Evolutionary conservation across 768 basidiomycete genomes (phyloP).

Genomic region (Boletus tylopilopsis): DNA sequence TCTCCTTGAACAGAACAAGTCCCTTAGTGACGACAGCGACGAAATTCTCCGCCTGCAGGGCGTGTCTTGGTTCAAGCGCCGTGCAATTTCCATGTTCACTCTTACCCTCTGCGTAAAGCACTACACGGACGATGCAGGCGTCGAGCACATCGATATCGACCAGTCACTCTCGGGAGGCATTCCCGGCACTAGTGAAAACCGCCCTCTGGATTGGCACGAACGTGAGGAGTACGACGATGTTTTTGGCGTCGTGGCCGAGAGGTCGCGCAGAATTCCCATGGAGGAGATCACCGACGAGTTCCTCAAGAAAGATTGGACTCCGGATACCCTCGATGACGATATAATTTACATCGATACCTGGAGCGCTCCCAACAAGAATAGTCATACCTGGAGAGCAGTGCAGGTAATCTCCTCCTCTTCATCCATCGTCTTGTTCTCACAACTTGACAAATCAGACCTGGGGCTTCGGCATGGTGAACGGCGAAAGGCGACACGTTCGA

Average conservation of each 20-base stretch:
- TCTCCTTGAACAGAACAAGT: slow-evolving; percentile 52
- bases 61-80: slow-evolving; percentile 67
- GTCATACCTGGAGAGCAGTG: slow-evolving; percentile 54
- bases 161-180: slow-evolving; percentile 65
- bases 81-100: slow-evolving; percentile 51
- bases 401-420: slow-evolving; percentile 42
- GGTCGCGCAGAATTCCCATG: slow-evolving; percentile 47
- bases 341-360: slow-evolving; percentile 38
- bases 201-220: slow-evolving; percentile 55
- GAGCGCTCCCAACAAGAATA: slow-evolving; percentile 63
- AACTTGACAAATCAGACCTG: slow-evolving; percentile 37
- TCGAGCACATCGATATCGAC: slow-evolving; percentile 66
- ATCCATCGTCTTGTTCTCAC: not conserved
- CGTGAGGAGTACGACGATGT: slow-evolving; percentile 52
- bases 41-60: slow-evolving; percentile 68
- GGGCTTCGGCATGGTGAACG: slow-evolving; percentile 61
- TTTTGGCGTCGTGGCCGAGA: slow-evolving; percentile 58
- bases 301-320: slow-evolving; percentile 42
- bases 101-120: slow-evolving; percentile 64
- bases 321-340: slow-evolving; percentile 35
- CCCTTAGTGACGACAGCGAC: slow-evolving; percentile 58
- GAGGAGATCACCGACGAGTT: slow-evolving; percentile 44
- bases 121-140: slow-evolving; percentile 51
- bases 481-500: slow-evolving; percentile 56
- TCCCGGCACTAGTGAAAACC: slow-evolving; percentile 50